Evolutionary conservation across 139 green algal genomes (phyloP), one percentile per base, ranked within the genome.

Genomic region (Chlamydomonas schloesseri): DNA sequence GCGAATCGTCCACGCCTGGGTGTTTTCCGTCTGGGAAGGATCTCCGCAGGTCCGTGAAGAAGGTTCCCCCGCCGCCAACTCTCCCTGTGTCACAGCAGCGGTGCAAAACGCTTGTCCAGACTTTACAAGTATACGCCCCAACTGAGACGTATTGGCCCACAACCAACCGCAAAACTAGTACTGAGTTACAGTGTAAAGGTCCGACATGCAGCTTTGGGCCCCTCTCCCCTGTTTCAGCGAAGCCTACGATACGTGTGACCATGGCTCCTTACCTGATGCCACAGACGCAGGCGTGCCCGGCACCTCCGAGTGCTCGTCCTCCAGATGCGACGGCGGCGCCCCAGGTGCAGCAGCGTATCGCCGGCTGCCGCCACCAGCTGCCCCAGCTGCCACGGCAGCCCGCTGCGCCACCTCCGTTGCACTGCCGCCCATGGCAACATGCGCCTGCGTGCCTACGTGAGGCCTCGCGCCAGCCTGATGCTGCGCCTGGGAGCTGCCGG

Each of bases 21-120:
- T 47, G 23, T 29, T 24, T 11, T 1, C 36, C 65, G 50, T 28
- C 67, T 5, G 8, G 47, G 15, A 84, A 89, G 47, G 75, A 89
- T 42, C 74, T 68, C 34, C 77, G 75, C 31, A 89, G 75, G 73
- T 77, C 84, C 14, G 74, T 88, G 46, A 88, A 88, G 64, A 88
- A 88, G 1, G 72, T 37, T 28, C 83, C 73, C 3, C 72, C 55
- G 11, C 58, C 65, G 3, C 65, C 55, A 50, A 55, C 74, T 71
- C 42, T 50, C 42, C 42, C 42, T 50, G 42, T 8, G 8, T 50
- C 42, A 50, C 42, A 50, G 42, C 42, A 50, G 74, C 5, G 74
- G 1, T 4, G 47, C 29, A 29, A 46, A 46, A 31, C 8, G 31
- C 34, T 20, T n/a, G 0, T 10, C 2, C 68, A n/a, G 15, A 73